phyloP scores from a whole-genome alignment of 805 yeast genomes.

The Myxozyma nipponensis region DNA sequence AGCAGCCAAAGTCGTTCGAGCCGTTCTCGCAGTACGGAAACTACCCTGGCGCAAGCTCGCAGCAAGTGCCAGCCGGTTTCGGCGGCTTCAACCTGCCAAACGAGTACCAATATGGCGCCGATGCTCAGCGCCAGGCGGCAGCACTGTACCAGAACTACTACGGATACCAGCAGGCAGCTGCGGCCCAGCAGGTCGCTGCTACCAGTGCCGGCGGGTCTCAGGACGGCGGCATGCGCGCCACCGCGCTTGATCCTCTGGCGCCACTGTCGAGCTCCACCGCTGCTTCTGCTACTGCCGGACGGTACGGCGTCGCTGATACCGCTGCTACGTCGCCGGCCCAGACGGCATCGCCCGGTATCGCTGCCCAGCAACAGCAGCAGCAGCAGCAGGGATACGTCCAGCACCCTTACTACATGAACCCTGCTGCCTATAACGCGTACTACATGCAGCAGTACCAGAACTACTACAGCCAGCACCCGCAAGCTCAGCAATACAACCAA shows the following conservation, averaged over 20 bases:
- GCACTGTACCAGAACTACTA: conserved; percentile 17
- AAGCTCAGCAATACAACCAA: conserved; percentile 20
- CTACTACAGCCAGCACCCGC: conserved; percentile 27
- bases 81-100: conserved; percentile 25
- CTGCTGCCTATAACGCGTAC: conserved; percentile 28
- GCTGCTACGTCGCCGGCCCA: too few relatives aligned
- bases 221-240: conserved; percentile 21
- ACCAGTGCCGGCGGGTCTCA: conserved; percentile 20
- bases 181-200: background rate
- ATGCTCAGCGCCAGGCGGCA: conserved; percentile 24
- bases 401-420: conserved; percentile 29
- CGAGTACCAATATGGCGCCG: conserved; percentile 28
- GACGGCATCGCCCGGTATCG: conserved; percentile 26
- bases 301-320: conserved; percentile 27
- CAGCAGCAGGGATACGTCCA: conserved; percentile 26
- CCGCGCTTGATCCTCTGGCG: conserved; percentile 26
- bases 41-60: conserved; percentile 23
- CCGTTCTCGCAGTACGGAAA: conserved; percentile 29
- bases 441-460: conserved; percentile 28
- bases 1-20: conserved; percentile 26
- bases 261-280: conserved; percentile 26
- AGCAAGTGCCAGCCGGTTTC: conserved; percentile 25
- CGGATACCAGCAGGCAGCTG: conserved; percentile 19
- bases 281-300: conserved; percentile 10
- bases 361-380: conserved; percentile 23